These are phyloP conservation scores for Cryptococcus hybrid DNA, from an alignment of 1,284 basidiomycete species.

Conservation along the genomic window DNA sequence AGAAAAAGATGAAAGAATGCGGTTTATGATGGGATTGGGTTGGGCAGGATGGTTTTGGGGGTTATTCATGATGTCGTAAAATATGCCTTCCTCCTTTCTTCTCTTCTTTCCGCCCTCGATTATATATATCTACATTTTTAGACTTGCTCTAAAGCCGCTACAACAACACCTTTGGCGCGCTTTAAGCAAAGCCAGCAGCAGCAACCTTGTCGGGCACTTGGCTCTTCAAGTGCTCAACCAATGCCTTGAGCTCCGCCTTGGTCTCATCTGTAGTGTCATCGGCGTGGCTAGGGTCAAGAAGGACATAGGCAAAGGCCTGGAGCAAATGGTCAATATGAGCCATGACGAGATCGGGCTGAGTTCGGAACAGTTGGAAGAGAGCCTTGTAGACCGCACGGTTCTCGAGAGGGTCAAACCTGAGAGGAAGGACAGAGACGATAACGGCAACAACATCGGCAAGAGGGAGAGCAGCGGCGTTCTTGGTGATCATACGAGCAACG, in stretches of 20 bases:
- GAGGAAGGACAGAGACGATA: constrained; percentile 76
- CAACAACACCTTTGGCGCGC: not conserved
- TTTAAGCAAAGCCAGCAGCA: constrained; percentile 41
- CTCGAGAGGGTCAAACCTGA: constrained; percentile 85
- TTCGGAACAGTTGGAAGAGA: constrained; percentile 83
- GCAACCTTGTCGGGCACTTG: constrained; percentile 49
- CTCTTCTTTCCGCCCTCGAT: not conserved
- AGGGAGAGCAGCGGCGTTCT: constrained; percentile 77
- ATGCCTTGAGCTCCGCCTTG: constrained; percentile 67
- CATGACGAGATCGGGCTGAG: constrained; percentile 65
- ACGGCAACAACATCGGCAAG: constrained; percentile 83
- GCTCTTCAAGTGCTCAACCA: constrained; percentile 67
- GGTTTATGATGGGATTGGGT: not conserved
- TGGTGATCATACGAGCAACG: constrained; percentile 81
- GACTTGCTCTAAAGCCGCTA: not conserved
- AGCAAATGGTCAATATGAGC: constrained; percentile 81
- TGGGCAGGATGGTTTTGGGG: not conserved
- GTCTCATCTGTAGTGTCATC: constrained; percentile 79
- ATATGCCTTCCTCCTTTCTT: not conserved
- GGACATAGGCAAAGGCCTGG: constrained; percentile 76
- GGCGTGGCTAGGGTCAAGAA: constrained; percentile 68
- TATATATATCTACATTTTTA: not conserved
- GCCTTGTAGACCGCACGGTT: constrained; percentile 87
- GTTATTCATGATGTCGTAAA: constrained; percentile 2
- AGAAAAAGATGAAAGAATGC: not conserved